Base-by-base conservation (phyloP, 2,329 filamentous ascomycete genomes). In the Stromatinia cepivora region DNA sequence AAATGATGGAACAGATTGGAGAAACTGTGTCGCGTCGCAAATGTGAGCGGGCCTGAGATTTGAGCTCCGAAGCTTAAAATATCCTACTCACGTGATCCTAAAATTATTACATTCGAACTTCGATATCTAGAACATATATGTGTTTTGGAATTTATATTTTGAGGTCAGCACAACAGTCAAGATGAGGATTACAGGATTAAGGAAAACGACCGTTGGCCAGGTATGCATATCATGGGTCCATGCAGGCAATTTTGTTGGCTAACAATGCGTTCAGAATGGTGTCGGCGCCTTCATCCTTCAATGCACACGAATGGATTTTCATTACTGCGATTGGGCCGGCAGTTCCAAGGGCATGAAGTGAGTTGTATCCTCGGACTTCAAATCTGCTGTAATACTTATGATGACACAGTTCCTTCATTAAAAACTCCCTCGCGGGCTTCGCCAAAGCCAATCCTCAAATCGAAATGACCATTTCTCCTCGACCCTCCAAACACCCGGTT, bases 341-440 rank as follows among this genome's bases (percentile, higher is more conserved):
- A 97, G 92, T 80, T 98, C 94, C 50, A 88, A 84, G 78, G 95
- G 95, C 79, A 97, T 98, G 93, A 95, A 97, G 92, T 95, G 85
- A 73, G 86, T 79, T 34, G 75, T 57, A 59, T 36, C n/a, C 31
- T 17, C 20, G 2, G 15, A 45, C 13, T 28, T 48, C 13, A 31
- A 22, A 34, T 28, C 42, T 50, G 36, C 22, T 28, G 15, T 0
- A 62, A 31, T 45, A 67, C 70, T 58, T 69, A 28, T 48, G 31
- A 9, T 64, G 34, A 73, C 31, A 10, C 76, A 96, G 93, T 77
- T 83, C 88, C 75, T 97, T 97, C 84, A 89, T 98, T 80, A 90
- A 91, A 80, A 85, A 89, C 72, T 84, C 87, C 54, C 90, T 97
- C 70, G 84, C 90, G 62, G 82, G 85, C 74, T 97, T 99, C 82